Conservation (phyloP, 257 asterid genomes). For the Vinca minor region DNA sequence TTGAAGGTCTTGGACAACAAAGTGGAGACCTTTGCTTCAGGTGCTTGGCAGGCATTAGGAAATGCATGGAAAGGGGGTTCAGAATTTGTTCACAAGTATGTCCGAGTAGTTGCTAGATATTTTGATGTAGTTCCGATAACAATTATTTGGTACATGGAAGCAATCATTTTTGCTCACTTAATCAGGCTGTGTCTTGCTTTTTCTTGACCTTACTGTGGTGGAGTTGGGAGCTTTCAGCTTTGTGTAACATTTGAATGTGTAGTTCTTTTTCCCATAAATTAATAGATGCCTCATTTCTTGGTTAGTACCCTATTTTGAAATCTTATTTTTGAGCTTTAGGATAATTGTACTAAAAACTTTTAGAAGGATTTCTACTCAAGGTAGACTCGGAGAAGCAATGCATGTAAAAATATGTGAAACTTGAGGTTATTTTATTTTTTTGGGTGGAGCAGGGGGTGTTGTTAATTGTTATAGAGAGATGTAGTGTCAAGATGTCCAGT, state of each 20-base stretch:
- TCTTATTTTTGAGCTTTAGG: not conserved
- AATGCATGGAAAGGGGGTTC: constrained; percentile 88
- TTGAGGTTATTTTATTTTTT: not conserved
- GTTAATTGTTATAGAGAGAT: not conserved
- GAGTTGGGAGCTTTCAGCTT: not conserved
- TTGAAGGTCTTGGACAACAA: constrained; percentile 69
- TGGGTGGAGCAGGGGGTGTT: too few relatives aligned
- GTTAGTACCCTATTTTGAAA: not conserved
- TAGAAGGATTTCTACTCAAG: not conserved
- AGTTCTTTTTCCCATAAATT: not conserved
- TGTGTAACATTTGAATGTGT: not conserved
- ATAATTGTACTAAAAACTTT: not conserved
- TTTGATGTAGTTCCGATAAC: not conserved
- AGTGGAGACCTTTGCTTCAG: constrained; percentile 81
- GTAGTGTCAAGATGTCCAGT: not conserved
- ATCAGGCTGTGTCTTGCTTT: not conserved
- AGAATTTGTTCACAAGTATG: constrained; percentile 52
- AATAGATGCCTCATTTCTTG: not conserved
- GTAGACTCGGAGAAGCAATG: not conserved
- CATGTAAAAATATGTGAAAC: not conserved
- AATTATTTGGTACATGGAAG: not conserved
- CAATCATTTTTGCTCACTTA: not conserved
- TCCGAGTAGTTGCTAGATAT: constrained; percentile 3
- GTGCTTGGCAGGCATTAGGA: constrained; percentile 99
- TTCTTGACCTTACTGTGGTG: not conserved